These are phyloP conservation scores for Quercus phellos DNA, from an alignment of 331 rosid genomes.

Conservation along the genomic window DNA sequence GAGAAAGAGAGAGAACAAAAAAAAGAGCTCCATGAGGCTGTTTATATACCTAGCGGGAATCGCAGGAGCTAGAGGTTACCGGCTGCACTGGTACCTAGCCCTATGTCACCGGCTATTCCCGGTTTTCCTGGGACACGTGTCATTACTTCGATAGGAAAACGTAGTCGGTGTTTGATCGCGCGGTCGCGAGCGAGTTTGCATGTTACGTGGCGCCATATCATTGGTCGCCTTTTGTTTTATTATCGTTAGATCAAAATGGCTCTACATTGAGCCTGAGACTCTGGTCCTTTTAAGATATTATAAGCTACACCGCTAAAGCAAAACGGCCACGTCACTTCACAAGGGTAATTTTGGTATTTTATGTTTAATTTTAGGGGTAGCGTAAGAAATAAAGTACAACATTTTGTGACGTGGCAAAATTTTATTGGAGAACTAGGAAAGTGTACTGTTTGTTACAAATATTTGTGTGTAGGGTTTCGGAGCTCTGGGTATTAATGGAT, in stretches of 20 bases:
- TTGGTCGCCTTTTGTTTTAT: constrained; percentile 19
- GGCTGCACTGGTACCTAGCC: constrained; percentile 25
- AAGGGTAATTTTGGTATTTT: background rate
- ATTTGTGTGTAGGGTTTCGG: background rate
- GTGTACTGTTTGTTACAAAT: background rate
- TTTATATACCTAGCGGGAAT: constrained; percentile 42
- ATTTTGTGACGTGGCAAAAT: background rate
- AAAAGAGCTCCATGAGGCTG: background rate
- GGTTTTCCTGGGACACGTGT: constrained; percentile 38
- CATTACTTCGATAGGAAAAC: background rate
- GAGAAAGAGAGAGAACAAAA: background rate
- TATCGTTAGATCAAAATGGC: constrained; percentile 12
- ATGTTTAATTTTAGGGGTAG: background rate
- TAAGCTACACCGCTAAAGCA: background rate
- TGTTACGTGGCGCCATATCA: constrained; percentile 29
- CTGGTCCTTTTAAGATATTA: background rate
- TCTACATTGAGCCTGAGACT: background rate
- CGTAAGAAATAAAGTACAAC: background rate
- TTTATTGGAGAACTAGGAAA: background rate
- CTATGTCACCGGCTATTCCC: constrained; percentile 39
- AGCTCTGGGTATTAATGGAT: constrained; percentile 1
- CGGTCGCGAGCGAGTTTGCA: background rate
- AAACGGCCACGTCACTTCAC: background rate
- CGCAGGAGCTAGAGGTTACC: constrained; percentile 30
- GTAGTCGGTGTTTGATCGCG: constrained; percentile 41